Evolutionary conservation across 176 grass and related monocot species (phyloP).

Genomic region (Ensete ventricosum): DNA sequence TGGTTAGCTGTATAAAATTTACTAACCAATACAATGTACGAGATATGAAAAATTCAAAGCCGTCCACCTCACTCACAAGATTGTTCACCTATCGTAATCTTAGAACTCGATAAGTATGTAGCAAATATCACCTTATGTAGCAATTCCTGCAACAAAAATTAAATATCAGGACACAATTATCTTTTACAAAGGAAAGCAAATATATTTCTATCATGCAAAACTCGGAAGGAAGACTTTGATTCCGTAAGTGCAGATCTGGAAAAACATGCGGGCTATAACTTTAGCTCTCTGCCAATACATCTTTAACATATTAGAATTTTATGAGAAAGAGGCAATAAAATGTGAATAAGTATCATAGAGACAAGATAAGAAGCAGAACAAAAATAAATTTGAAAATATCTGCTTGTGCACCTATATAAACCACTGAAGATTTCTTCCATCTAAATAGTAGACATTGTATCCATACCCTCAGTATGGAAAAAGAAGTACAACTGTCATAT

Average conservation of each 20-base stretch:
- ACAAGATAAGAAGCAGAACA: no score
- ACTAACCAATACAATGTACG: background rate
- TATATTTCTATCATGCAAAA: background rate
- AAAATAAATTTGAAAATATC: no score
- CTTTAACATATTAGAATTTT: background rate
- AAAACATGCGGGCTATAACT: background rate
- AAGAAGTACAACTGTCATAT: no score
- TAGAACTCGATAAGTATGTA: no score
- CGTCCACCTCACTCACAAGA: conserved; percentile 1
- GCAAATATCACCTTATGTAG: background rate
- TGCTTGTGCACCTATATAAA: no score
- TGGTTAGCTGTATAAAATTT: background rate
- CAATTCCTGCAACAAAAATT: conserved; percentile 2
- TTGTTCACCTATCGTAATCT: background rate
- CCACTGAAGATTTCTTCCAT: no score
- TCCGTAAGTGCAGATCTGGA: background rate
- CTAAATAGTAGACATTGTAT: no score
- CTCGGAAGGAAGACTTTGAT: background rate
- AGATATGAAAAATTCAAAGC: background rate
- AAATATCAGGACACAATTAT: background rate
- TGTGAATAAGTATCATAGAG: background rate
- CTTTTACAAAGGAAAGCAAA: background rate
- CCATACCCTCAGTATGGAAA: no score
- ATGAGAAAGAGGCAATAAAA: background rate
- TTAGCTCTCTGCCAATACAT: background rate